A percentile compares a stretch with the other conserved stretches of the same genome.
These are phyloP conservation scores for Ananas comosus DNA, from an alignment of 176 grass and related monocot genomes.

Conservation along the genomic window DNA sequence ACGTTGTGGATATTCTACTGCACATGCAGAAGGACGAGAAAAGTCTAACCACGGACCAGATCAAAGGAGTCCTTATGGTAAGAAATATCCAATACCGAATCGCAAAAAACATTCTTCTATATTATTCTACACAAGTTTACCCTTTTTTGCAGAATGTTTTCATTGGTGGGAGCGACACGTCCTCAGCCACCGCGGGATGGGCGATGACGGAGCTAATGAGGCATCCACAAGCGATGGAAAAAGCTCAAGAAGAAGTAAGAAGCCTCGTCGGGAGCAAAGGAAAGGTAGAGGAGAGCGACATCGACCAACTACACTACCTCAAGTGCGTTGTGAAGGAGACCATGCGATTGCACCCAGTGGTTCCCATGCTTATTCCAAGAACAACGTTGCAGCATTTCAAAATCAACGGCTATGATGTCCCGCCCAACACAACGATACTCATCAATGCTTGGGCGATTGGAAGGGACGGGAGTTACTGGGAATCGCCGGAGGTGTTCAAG, in stretches of 20 bases:
- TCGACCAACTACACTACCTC: slow-evolving; percentile 12
- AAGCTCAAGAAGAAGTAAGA: slow-evolving; percentile 25
- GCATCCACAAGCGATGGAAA: slow-evolving; percentile 15
- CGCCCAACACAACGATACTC: neutral
- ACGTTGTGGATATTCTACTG: too few relatives aligned
- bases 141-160: slow-evolving; percentile 15
- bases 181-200: slow-evolving; percentile 15
- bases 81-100: too few relatives aligned
- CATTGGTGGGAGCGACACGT: slow-evolving; percentile 23
- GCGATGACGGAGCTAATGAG: slow-evolving; percentile 27
- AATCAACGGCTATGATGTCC: slow-evolving; percentile 5
- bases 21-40: too few relatives aligned
- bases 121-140: neutral
- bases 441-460: neutral
- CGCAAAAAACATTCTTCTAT: neutral
- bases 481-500: slow-evolving; percentile 12
- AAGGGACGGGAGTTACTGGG: neutral
- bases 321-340: slow-evolving; percentile 24
- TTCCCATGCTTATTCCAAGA: slow-evolving; percentile 13
- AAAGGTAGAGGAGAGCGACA: slow-evolving; percentile 9
- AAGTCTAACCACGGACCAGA: too few relatives aligned
- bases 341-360: slow-evolving; percentile 11
- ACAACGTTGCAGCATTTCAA: slow-evolving; percentile 1
- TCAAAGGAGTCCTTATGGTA: too few relatives aligned
- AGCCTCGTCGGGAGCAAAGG: neutral